Percentiles rank a stretch among this genome's conserved stretches.
phyloP scores from a whole-genome alignment of 768 basidiomycete species.

The Leucosporidium creatinivorum region DNA sequence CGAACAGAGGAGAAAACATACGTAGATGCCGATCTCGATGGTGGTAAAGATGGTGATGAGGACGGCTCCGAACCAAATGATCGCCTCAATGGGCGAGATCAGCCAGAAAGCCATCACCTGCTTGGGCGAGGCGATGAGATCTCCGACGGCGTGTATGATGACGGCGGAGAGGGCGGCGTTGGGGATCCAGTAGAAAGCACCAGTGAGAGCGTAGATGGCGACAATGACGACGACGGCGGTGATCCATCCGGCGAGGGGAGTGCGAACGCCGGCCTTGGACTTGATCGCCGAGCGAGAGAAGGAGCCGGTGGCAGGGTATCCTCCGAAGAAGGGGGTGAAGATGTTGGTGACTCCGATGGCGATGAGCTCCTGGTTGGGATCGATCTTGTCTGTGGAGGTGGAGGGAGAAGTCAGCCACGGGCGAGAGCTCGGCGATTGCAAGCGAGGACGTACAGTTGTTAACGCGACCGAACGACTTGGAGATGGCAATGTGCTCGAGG shows the following conservation, averaged over 20 bases:
- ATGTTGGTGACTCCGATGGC: slow-evolving; percentile 52
- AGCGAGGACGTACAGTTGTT: slow-evolving; percentile 53
- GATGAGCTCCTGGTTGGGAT: slow-evolving; percentile 86
- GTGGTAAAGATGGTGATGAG: slow-evolving; percentile 36
- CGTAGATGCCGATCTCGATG: slow-evolving; percentile 54
- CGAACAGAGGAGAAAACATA: slow-evolving; percentile 3
- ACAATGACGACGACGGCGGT: slow-evolving; percentile 84
- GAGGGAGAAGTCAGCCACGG: too few species aligned
- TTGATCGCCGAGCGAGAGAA: slow-evolving; percentile 98
- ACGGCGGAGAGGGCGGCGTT: slow-evolving; percentile 67
- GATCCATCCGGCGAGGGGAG: slow-evolving; percentile 78
- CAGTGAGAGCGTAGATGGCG: slow-evolving; percentile 87
- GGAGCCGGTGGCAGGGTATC: slow-evolving; percentile 94
- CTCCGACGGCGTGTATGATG: slow-evolving; percentile 54
- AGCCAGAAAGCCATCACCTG: slow-evolving; percentile 87
- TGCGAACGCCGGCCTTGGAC: slow-evolving; percentile 93
- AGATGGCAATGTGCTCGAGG: slow-evolving; percentile 76
- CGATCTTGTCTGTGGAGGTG: slow-evolving; percentile 52
- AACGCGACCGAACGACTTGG: slow-evolving; percentile 80
- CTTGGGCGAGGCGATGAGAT: slow-evolving; percentile 70
- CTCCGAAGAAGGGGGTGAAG: slow-evolving; percentile 70
- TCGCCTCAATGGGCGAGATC: slow-evolving; percentile 71
- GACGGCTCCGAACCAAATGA: slow-evolving; percentile 38
- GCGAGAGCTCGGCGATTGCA: too few species aligned
- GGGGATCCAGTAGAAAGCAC: slow-evolving; percentile 40